Conservation (phyloP, 2,329 filamentous ascomycete genomes). For the Xylariaceae sp. region DNA sequence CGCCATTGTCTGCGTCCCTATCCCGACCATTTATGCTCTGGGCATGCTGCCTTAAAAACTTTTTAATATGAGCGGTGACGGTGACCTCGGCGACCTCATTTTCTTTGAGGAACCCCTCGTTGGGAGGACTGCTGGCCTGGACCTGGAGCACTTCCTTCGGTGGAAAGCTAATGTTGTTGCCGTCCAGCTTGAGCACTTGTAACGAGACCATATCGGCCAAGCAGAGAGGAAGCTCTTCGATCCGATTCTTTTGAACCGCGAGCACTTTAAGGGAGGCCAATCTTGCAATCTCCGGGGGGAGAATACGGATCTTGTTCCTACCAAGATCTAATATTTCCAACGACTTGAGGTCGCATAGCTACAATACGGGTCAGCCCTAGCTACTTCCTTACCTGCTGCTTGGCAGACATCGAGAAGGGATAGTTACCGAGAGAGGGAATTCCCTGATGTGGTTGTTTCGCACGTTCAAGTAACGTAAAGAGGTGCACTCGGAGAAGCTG, state of each 20-base stretch:
- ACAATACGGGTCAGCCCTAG: conserved; percentile 17
- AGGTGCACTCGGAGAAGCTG: conserved; percentile 71
- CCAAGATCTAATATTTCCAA: conserved; percentile 92
- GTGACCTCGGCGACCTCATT: conserved; percentile 60
- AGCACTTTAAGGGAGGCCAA: conserved; percentile 85
- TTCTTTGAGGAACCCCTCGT: conserved; percentile 54
- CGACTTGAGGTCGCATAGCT: conserved; percentile 82
- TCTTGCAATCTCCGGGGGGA: conserved; percentile 76
- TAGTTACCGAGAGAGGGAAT: conserved; percentile 52
- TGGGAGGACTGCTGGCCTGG: conserved; percentile 50
- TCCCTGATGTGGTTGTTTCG: conserved; percentile 69
- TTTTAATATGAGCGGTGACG: conserved; percentile 58
- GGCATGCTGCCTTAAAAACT: conserved; percentile 51
- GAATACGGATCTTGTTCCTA: conserved; percentile 73
- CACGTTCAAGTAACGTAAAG: conserved; percentile 75
- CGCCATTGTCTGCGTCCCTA: conserved; percentile 49
- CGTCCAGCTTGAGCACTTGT: conserved; percentile 83
- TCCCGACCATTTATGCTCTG: conserved; percentile 43
- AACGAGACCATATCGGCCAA: conserved; percentile 86
- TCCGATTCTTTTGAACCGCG: conserved; percentile 80
- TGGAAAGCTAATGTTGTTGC: conserved; percentile 80
- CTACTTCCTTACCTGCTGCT: neutral
- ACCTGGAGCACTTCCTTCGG: conserved; percentile 64
- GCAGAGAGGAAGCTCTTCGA: conserved; percentile 77
- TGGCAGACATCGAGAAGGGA: neutral